Percentiles rank a stretch among this genome's conserved stretches.
Evolutionary conservation across 2,329 filamentous ascomycete genomes (phyloP).

Genomic region (Colletotrichum agaves): DNA sequence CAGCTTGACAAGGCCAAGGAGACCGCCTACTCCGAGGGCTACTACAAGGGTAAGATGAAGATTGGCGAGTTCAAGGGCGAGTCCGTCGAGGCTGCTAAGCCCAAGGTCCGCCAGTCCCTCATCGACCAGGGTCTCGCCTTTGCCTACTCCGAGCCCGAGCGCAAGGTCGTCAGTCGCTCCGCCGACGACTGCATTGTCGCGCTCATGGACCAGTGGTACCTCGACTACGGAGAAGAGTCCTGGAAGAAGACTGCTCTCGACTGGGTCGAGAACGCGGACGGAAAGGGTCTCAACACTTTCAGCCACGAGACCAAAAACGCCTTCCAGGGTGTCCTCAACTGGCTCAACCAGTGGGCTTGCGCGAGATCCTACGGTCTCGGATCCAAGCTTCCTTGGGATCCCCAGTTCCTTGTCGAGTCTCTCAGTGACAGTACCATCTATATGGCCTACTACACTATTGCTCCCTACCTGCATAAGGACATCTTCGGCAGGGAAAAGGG

Average conservation of each 20-base stretch:
- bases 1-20: constrained; percentile 93
- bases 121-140: constrained; percentile 85
- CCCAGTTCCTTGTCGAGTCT: constrained; percentile 89
- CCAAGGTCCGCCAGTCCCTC: constrained; percentile 82
- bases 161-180: constrained; percentile 86
- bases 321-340: constrained; percentile 87
- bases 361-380: constrained; percentile 91
- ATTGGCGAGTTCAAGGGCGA: constrained; percentile 89
- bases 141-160: constrained; percentile 92
- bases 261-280: constrained; percentile 75
- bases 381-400: constrained; percentile 94
- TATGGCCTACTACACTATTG: constrained; percentile 81
- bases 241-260: constrained; percentile 83
- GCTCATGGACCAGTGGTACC: constrained; percentile 96
- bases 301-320: constrained; percentile 79
- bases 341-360: constrained; percentile 97
- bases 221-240: constrained; percentile 92
- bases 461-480: constrained; percentile 79
- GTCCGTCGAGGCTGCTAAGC: constrained; percentile 87
- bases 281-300: constrained; percentile 81
- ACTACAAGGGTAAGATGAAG: constrained; percentile 90
- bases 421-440: constrained; percentile 94
- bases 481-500: constrained; percentile 83
- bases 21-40: constrained; percentile 91
- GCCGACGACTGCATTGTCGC: constrained; percentile 94